These are phyloP conservation scores for Nicotiana sylvestris DNA, from an alignment of 257 asterid genomes.

Conservation along the genomic window DNA sequence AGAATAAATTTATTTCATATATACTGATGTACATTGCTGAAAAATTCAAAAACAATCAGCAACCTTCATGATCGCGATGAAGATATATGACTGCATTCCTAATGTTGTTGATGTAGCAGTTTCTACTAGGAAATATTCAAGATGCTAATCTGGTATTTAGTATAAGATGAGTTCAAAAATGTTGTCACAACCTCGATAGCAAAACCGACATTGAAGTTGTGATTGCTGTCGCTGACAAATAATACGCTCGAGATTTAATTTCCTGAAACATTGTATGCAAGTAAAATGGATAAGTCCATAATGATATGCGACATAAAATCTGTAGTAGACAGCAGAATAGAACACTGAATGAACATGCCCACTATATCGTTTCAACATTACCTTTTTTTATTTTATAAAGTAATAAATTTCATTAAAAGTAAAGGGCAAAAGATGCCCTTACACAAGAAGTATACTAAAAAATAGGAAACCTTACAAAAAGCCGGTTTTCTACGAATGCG, in stretches of 20 bases:
- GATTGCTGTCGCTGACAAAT: slow-evolving; percentile 31
- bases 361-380: background rate
- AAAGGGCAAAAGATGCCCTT: too few relatives aligned
- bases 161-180: background rate
- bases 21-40: slow-evolving; percentile 22
- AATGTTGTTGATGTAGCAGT: slow-evolving; percentile 11
- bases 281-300: background rate
- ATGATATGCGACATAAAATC: background rate
- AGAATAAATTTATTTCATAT: slow-evolving; percentile 10
- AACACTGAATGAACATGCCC: background rate
- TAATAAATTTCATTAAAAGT: too few relatives aligned
- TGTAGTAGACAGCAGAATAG: background rate
- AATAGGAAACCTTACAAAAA: too few relatives aligned
- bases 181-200: slow-evolving; percentile 33
- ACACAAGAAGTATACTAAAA: too few relatives aligned
- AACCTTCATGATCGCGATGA: slow-evolving; percentile 2
- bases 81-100: background rate
- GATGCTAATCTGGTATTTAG: background rate
- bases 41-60: slow-evolving; percentile 20
- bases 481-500: too few relatives aligned
- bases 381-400: too few relatives aligned
- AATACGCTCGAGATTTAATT: slow-evolving; percentile 30
- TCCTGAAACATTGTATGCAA: slow-evolving; percentile 47
- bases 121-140: slow-evolving; percentile 5
- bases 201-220: slow-evolving; percentile 36